These are phyloP conservation scores for Glutinoglossum americanum DNA, from an alignment of 495 filamentous ascomycete genomes.

Conservation along the genomic window DNA sequence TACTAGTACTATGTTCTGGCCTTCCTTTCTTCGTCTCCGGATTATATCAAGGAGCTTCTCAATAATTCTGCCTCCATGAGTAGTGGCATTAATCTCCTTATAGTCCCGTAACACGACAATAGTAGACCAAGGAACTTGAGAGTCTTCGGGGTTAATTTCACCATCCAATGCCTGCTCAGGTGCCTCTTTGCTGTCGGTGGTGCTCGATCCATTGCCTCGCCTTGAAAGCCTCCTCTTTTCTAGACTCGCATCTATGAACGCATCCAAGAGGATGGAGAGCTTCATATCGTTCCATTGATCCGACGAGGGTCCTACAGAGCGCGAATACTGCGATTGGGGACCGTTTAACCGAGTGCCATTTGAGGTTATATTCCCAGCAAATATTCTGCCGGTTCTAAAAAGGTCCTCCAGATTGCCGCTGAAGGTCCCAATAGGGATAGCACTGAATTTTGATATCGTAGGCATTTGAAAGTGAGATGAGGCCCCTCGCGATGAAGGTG, in stretches of 20 bases:
- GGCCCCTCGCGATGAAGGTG: not conserved
- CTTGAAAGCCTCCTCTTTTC: not conserved
- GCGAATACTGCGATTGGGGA: not conserved
- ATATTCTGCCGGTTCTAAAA: not conserved
- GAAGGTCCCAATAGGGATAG: not conserved
- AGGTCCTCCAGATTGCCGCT: constrained; percentile 4
- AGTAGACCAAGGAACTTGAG: constrained; percentile 21
- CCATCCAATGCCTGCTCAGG: not conserved
- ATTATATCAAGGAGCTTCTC: constrained; percentile 45
- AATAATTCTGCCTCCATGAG: constrained; percentile 40
- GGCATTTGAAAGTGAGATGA: constrained; percentile 1
- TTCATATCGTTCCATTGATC: constrained; percentile 18
- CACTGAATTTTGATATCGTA: constrained; percentile 2
- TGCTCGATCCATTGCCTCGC: not conserved
- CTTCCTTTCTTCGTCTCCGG: constrained; percentile 40
- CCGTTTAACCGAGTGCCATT: not conserved
- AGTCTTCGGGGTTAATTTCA: not conserved
- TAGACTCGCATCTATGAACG: constrained; percentile 12
- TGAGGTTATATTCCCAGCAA: not conserved
- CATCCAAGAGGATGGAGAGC: constrained; percentile 5
- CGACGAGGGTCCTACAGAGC: constrained; percentile 1
- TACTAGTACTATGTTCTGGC: constrained; percentile 52
- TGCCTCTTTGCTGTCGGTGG: not conserved
- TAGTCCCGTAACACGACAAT: constrained; percentile 58
- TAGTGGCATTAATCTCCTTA: constrained; percentile 42